Evolutionary conservation across 805 yeast species (phyloP).

Genomic region (Kazachstania martiniae): DNA sequence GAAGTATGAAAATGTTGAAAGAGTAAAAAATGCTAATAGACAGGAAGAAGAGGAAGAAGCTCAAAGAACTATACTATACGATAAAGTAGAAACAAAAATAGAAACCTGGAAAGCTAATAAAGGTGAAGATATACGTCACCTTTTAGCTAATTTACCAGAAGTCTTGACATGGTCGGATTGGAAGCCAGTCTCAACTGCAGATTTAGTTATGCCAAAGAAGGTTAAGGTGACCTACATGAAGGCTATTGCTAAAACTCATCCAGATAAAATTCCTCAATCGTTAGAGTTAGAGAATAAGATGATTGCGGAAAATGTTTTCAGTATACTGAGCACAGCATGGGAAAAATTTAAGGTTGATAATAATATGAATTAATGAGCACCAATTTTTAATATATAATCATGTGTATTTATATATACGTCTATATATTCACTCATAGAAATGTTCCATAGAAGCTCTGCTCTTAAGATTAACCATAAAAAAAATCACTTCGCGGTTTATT

Average conservation of each 20-base stretch:
- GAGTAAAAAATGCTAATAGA: conserved; percentile 38
- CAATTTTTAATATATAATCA: too few species aligned
- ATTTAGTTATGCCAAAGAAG: conserved; percentile 78
- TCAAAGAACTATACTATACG: conserved; percentile 53
- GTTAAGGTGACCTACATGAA: conserved; percentile 82
- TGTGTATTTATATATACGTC: conserved; percentile 1
- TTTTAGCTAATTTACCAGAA: conserved; percentile 56
- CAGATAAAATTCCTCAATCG: conserved; percentile 65
- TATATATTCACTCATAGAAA: neutral
- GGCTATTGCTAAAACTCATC: conserved; percentile 81
- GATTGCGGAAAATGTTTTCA: conserved; percentile 82
- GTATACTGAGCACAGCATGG: conserved; percentile 82
- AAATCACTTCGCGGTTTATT: neutral
- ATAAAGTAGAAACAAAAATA: conserved; percentile 45
- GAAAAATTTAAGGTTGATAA: conserved; percentile 61
- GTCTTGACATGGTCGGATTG: conserved; percentile 65
- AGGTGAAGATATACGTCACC: conserved; percentile 68
- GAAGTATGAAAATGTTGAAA: conserved; percentile 35
- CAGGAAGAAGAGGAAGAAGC: conserved; percentile 36
- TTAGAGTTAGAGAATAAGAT: conserved; percentile 55
- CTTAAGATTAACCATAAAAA: neutral
- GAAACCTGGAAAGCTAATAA: conserved; percentile 62
- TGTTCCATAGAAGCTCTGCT: neutral
- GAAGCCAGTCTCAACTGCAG: conserved; percentile 57
- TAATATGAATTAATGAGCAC: conserved; percentile 30